Evolutionary conservation across 768 basidiomycete genomes (phyloP).

Genomic region (Leccinum incarnatum): DNA sequence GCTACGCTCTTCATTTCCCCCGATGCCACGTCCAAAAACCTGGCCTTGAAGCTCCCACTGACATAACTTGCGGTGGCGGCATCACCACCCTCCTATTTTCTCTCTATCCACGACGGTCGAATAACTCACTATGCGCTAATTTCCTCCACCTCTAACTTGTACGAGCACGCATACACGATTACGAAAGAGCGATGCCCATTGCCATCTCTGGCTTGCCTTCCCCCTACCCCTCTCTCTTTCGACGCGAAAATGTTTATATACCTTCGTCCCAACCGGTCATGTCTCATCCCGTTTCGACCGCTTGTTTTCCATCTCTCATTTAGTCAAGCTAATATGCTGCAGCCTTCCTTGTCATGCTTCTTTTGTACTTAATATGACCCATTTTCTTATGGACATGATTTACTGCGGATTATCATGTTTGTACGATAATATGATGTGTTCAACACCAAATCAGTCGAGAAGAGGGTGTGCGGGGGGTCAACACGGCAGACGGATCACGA

Average conservation of each 20-base stretch:
- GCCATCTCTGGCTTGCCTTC: neutral
- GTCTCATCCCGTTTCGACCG: neutral
- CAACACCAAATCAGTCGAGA: neutral
- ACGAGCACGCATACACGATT: neutral
- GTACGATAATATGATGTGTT: slow-evolving; percentile 2
- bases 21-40: neutral
- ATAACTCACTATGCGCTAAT: neutral
- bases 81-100: neutral
- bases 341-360: neutral
- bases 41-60: neutral
- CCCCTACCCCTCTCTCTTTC: neutral
- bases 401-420: neutral
- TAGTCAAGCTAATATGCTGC: neutral
- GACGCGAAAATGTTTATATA: slow-evolving; percentile 8
- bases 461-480: neutral
- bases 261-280: neutral
- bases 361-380: neutral
- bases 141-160: neutral
- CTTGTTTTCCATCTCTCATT: neutral
- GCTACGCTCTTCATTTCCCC: neutral
- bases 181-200: neutral
- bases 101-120: neutral
- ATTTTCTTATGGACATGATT: neutral
- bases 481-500: neutral
- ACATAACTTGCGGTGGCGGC: slow-evolving; percentile 7